These are phyloP conservation scores for Lactarius evosmus DNA, from an alignment of 768 basidiomycete genomes.

Conservation along the genomic window DNA sequence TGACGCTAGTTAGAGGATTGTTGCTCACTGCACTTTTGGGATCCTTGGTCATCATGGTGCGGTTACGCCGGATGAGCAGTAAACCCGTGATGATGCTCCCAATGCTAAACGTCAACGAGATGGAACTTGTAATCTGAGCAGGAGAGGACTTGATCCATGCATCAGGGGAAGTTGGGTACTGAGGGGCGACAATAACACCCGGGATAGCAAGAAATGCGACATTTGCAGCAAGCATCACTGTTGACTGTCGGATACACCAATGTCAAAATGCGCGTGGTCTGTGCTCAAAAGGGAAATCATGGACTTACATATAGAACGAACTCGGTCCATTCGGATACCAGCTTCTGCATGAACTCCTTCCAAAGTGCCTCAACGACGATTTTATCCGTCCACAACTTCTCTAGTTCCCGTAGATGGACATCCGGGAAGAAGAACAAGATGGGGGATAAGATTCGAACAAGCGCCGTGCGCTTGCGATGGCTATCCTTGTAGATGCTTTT, in stretches of 20 bases:
- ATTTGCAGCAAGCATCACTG: constrained; percentile 37
- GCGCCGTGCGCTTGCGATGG: constrained; percentile 1
- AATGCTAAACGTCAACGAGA: constrained; percentile 47
- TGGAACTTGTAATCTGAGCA: constrained; percentile 49
- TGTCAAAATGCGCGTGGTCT: neutral
- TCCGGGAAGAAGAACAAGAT: constrained; percentile 19
- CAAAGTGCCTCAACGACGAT: constrained; percentile 14
- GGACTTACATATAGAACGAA: constrained; percentile 20
- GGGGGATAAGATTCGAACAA: constrained; percentile 1
- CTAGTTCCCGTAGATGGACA: constrained; percentile 17
- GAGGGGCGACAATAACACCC: constrained; percentile 28
- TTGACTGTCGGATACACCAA: constrained; percentile 28
- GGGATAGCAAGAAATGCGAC: constrained; percentile 38
- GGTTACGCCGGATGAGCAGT: constrained; percentile 45
- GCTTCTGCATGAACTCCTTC: constrained; percentile 15
- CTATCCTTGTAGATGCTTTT: constrained; percentile 8
- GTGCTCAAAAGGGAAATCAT: neutral
- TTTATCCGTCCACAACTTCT: constrained; percentile 18
- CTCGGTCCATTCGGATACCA: constrained; percentile 19
- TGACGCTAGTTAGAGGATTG: constrained; percentile 19
- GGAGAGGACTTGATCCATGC: constrained; percentile 36
- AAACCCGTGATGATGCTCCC: constrained; percentile 49
- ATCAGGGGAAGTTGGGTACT: neutral
- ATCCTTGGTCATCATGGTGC: constrained; percentile 38
- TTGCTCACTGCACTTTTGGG: constrained; percentile 24